These are phyloP conservation scores for Penicillium sp. DNA, from an alignment of 2,329 filamentous ascomycete species.

Conservation along the genomic window DNA sequence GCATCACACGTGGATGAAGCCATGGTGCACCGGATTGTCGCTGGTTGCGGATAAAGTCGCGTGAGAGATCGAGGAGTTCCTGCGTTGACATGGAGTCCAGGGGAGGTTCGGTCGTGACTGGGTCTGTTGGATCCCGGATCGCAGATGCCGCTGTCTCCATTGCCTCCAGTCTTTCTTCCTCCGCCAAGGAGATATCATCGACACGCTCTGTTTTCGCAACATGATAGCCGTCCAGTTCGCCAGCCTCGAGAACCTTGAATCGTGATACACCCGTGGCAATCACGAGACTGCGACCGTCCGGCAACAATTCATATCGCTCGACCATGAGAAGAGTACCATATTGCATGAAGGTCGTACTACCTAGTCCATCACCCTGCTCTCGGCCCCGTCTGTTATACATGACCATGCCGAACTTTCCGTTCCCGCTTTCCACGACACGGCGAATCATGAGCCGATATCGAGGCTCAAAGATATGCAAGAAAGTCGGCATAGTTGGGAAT, in stretches of 20 bases:
- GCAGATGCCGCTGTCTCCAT: conserved; percentile 58
- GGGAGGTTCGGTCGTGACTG: conserved; percentile 31
- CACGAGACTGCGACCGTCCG: conserved; percentile 79
- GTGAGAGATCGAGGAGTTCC: conserved; percentile 66
- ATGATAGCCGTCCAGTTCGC: conserved; percentile 74
- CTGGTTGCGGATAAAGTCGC: conserved; percentile 71
- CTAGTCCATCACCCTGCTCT: conserved; percentile 57
- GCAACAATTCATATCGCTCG: conserved; percentile 70
- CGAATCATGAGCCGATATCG: conserved; percentile 88
- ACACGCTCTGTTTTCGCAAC: conserved; percentile 76
- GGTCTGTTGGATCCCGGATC: conserved; percentile 28
- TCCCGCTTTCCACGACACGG: conserved; percentile 69
- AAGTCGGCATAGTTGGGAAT: conserved; percentile 81
- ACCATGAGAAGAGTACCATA: conserved; percentile 81
- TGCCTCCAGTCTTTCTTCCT: conserved; percentile 77
- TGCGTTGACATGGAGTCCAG: conserved; percentile 65
- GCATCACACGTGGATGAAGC: conserved; percentile 72
- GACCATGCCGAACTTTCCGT: conserved; percentile 83
- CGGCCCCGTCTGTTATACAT: conserved; percentile 63
- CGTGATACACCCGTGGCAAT: conserved; percentile 76
- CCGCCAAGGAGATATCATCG: conserved; percentile 78
- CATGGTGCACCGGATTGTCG: conserved; percentile 70
- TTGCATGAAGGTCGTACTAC: conserved; percentile 63
- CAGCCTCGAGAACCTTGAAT: conserved; percentile 68
- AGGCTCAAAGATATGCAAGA: conserved; percentile 91